phyloP scores from a whole-genome alignment of 202 grass and related monocot genomes.

The Brachypodium distachyon region DNA sequence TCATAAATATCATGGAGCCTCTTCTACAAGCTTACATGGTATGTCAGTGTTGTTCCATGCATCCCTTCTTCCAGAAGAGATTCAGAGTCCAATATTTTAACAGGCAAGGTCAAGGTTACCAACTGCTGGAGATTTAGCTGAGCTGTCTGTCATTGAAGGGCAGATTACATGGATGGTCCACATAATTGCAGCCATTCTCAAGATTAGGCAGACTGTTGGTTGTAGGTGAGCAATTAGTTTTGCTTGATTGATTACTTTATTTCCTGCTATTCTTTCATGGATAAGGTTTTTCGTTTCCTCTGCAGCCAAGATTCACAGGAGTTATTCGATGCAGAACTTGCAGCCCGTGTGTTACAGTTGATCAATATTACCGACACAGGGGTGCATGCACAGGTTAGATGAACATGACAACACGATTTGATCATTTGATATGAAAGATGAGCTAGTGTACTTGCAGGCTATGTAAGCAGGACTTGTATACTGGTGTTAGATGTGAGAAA shows the following conservation, averaged over 20 bases:
- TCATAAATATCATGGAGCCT: conserved; percentile 99
- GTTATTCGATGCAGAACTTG: conserved; percentile 92
- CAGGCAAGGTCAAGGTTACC: conserved; percentile 87
- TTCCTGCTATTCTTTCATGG: conserved; percentile 21
- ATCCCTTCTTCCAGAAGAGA: not conserved
- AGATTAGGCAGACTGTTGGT: conserved; percentile 74
- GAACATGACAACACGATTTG: conserved; percentile 24
- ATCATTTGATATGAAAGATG: not conserved
- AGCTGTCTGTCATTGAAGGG: conserved; percentile 88
- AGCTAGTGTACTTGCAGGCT: not conserved
- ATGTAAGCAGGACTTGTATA: not conserved
- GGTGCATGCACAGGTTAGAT: conserved; percentile 65
- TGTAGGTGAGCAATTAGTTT: conserved; percentile 42
- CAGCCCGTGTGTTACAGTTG: conserved; percentile 87
- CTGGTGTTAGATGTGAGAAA: too few relatives aligned
- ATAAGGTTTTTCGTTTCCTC: conserved; percentile 10
- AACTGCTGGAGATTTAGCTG: conserved; percentile 55
- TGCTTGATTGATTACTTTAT: conserved; percentile 1
- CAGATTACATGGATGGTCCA: conserved; percentile 97
- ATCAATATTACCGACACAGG: conserved; percentile 87
- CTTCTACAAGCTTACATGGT: conserved; percentile 98
- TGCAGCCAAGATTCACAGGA: conserved; percentile 90
- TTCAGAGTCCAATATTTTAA: conserved; percentile 31
- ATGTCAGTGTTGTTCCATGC: conserved; percentile 28
- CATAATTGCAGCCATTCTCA: conserved; percentile 94